Conservation (phyloP, 2,329 filamentous ascomycete genomes). For the Davidsoniella neocaledoniae region DNA sequence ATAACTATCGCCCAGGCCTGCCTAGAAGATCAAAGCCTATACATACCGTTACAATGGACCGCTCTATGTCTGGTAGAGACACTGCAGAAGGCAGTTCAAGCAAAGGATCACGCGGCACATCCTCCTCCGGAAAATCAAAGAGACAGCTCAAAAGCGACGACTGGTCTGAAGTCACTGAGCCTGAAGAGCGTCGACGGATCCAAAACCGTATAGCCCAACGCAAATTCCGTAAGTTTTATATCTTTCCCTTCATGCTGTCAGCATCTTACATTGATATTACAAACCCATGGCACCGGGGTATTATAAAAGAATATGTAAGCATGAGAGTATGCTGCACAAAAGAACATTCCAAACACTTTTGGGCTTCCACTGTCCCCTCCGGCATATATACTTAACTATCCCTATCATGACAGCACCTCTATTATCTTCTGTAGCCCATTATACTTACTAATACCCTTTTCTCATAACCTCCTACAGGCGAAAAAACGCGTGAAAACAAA, state of each 20-base stretch:
- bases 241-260: neutral
- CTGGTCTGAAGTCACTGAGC: constrained; percentile 54
- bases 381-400: neutral
- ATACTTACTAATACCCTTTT: neutral
- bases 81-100: too few relatives aligned
- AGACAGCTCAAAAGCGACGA: constrained; percentile 33
- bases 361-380: neutral
- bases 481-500: constrained; percentile 50
- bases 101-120: neutral
- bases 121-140: constrained; percentile 21
- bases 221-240: constrained; percentile 47
- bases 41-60: too few relatives aligned
- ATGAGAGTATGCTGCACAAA: too few relatives aligned
- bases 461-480: constrained; percentile 30
- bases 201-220: constrained; percentile 63
- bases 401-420: too few relatives aligned
- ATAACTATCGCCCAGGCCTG: too few relatives aligned
- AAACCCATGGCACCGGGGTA: too few relatives aligned
- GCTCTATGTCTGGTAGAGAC: too few relatives aligned
- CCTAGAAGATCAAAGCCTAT: too few relatives aligned
- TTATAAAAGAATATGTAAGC: too few relatives aligned
- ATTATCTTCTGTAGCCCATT: too few relatives aligned
- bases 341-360: too few relatives aligned
- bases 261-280: neutral
- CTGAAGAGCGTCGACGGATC: constrained; percentile 53